A percentile compares a stretch with the other conserved stretches of the same genome.
These are phyloP conservation scores for Verticillium klebahnii DNA, from an alignment of 2,329 filamentous ascomycete genomes.

Conservation along the genomic window DNA sequence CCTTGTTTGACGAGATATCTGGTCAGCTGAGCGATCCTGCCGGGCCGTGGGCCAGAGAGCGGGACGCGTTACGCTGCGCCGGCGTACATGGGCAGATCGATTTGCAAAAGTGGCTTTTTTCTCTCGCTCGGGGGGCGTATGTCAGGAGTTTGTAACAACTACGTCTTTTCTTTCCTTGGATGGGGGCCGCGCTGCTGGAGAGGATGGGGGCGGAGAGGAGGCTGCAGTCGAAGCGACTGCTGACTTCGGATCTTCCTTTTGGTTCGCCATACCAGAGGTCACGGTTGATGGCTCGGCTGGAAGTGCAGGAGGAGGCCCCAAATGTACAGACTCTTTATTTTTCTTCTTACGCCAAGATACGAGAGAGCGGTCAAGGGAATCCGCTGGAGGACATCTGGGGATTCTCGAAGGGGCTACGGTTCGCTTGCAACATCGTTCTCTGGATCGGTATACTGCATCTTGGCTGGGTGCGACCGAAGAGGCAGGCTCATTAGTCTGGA, in stretches of 20 bases:
- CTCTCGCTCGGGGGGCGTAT: neutral
- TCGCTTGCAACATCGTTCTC: too few species aligned
- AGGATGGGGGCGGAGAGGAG: neutral
- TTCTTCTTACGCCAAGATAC: neutral
- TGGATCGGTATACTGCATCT: neutral
- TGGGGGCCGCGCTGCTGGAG: neutral
- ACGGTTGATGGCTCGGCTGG: neutral
- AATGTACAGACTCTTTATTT: neutral
- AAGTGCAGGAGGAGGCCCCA: neutral
- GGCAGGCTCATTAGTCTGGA: neutral
- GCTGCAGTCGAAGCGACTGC: neutral
- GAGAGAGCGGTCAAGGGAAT: neutral
- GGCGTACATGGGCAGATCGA: neutral
- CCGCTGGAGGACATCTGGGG: neutral
- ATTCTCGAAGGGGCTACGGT: neutral
- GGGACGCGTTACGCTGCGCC: neutral
- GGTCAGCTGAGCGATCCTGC: neutral
- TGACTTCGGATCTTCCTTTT: neutral
- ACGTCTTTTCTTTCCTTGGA: neutral
- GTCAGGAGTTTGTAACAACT: neutral
- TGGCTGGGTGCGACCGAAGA: neutral
- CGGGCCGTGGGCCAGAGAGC: neutral
- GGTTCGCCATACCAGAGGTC: neutral
- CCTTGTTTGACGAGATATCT: neutral
- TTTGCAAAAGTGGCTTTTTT: constrained; percentile 1